These are phyloP conservation scores for Penicillium fimorum DNA, from an alignment of 495 filamentous ascomycete genomes.

Conservation along the genomic window DNA sequence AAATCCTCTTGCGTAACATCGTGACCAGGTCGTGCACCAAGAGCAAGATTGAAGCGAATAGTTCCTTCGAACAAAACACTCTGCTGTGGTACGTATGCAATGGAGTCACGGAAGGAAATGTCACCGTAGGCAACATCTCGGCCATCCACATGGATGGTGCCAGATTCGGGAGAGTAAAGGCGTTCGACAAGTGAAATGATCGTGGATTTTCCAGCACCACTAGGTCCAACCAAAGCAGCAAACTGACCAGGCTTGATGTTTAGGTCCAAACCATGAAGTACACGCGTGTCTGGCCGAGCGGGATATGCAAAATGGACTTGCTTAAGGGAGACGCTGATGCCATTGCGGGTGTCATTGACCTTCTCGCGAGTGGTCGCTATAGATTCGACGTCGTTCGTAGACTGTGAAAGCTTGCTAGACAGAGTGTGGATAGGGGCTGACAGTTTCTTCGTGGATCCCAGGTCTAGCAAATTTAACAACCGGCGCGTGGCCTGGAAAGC, in stretches of 20 bases:
- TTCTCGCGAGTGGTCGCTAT: neutral
- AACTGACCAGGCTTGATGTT: conserved; percentile 57
- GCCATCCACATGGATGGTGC: conserved; percentile 39
- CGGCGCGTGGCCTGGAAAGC: conserved; percentile 10
- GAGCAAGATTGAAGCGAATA: conserved; percentile 48
- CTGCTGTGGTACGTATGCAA: conserved; percentile 54
- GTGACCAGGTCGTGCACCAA: conserved; percentile 42
- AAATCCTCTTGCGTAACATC: conserved; percentile 48
- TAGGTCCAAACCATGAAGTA: conserved; percentile 54
- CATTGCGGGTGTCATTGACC: conserved; percentile 4
- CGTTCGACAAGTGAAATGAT: conserved; percentile 60
- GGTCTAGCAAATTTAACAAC: conserved; percentile 10
- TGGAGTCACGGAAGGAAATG: conserved; percentile 40
- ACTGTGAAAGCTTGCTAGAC: conserved; percentile 16
- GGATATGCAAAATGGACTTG: conserved; percentile 62
- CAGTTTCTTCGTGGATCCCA: conserved; percentile 9
- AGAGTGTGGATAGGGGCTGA: conserved; percentile 5
- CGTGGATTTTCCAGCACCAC: conserved; percentile 61
- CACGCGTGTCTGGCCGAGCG: conserved; percentile 51
- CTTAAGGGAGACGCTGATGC: conserved; percentile 48
- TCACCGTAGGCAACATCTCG: conserved; percentile 33
- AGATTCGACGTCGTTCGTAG: conserved; percentile 18
- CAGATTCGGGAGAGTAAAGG: conserved; percentile 48
- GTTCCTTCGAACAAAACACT: conserved; percentile 51
- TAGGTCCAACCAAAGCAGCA: conserved; percentile 58